Evolutionary conservation across 257 asterid species (phyloP), one percentile per base, ranked within the genome.

Genomic region (Galeopsis tetrahit): DNA sequence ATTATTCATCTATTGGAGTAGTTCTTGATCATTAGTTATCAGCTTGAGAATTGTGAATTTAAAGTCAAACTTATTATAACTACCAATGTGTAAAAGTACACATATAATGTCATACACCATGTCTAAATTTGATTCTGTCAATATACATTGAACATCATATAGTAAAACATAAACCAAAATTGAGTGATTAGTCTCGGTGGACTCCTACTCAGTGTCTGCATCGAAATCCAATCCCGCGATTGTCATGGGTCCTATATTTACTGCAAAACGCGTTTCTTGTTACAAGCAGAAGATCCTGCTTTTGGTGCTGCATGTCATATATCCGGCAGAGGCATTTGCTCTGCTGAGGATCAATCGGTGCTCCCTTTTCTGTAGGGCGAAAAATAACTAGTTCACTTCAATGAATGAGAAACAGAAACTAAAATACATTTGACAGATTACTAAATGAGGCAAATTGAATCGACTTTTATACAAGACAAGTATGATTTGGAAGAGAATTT

Each of bases 161-260:
- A 51, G 14, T 15, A 51, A 15, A 11, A 38, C 5, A 64, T 13
- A 10, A 10, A 55, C 36, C 28, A 35, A 13, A 36, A 7, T 28
- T 8, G 1, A 13, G 48, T 2, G 71, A 52, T 53, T 48, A 49
- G 68, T 64, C 78, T 70, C 77, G 40, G 11, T 56, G 8, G 32
- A 43, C 80, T 75, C 84, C 46, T 71, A 56, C 52, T 85, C 90
- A 57, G 83, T 60, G 56, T 85, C 96, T 15, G 82, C 75, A 40
- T 80, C 85, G 31, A 88, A 92, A 53, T 88, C 88, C 79, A 92
- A 65, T 46, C 94, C 99, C 33, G 66, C 74, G 4, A 95, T 88
- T 38, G 77, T 87, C 98, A 95, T 95, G 79, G 36, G 87, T 69
- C 99, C 99, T 13, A 92, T 66, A 79, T 95, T 95, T 77, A 95